phyloP scores from a whole-genome alignment of 306 rosid genomes.

The Inga leiocalycina region DNA sequence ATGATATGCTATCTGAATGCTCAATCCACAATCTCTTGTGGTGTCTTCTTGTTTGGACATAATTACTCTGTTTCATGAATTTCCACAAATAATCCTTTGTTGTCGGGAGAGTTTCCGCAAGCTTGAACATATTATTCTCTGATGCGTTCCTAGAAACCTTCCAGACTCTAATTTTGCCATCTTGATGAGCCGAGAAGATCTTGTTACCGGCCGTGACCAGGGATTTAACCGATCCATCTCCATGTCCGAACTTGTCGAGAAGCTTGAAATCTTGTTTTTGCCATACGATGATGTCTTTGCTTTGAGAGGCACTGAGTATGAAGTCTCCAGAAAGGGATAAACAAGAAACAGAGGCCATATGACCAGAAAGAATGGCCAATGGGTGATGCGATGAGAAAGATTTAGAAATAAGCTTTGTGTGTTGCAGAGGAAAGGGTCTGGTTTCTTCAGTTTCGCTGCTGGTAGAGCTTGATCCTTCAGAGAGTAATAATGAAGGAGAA shows the following conservation, averaged over 20 bases:
- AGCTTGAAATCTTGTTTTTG: constrained; percentile 81
- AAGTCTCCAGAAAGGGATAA: constrained; percentile 86
- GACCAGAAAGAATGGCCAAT: constrained; percentile 73
- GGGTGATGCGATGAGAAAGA: constrained; percentile 44
- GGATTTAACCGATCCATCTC: constrained; percentile 86
- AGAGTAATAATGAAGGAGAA: constrained; percentile 43
- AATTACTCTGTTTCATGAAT: constrained; percentile 88
- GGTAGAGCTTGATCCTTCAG: constrained; percentile 37
- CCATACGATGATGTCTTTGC: constrained; percentile 89
- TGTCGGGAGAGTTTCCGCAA: constrained; percentile 76
- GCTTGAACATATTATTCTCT: constrained; percentile 71
- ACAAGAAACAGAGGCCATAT: constrained; percentile 78
- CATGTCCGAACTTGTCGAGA: constrained; percentile 81
- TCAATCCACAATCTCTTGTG: constrained; percentile 29
- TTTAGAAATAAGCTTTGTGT: constrained; percentile 32
- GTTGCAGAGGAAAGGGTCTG: constrained; percentile 39
- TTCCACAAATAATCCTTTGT: constrained; percentile 79
- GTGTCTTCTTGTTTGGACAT: constrained; percentile 82
- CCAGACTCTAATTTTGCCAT: constrained; percentile 86
- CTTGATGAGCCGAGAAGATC: constrained; percentile 90
- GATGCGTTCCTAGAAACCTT: constrained; percentile 77
- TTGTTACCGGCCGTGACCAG: constrained; percentile 64
- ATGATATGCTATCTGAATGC: constrained; percentile 54
- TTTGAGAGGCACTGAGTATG: constrained; percentile 85
- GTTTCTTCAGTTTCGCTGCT: constrained; percentile 52